A percentile compares a stretch with the other conserved stretches of the same genome.
Conservation (phyloP, 2,329 filamentous ascomycete species). For the Pseudohalonectria lignicola region DNA sequence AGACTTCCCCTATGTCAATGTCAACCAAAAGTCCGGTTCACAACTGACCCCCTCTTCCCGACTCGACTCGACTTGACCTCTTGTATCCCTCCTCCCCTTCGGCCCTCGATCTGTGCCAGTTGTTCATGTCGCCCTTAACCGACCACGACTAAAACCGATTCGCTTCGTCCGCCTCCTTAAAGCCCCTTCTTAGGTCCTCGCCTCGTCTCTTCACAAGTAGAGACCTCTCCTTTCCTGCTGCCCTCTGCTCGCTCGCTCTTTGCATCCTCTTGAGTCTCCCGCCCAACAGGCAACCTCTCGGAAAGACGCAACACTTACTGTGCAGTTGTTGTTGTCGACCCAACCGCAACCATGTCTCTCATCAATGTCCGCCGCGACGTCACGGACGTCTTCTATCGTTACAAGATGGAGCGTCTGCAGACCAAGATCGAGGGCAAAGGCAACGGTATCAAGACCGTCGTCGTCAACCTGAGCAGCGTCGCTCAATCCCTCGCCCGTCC, state of each 20-base stretch:
- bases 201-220: conserved; percentile 6
- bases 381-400: conserved; percentile 98
- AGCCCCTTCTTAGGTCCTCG: no score
- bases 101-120: no score
- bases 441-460: conserved; percentile 97
- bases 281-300: no score
- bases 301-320: no score
- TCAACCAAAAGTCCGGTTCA: conserved; percentile 40
- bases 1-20: conserved; percentile 48
- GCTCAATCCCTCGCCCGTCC: conserved; percentile 86
- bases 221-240: neutral
- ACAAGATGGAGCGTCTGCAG: conserved; percentile 99
- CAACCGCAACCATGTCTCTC: conserved; percentile 81
- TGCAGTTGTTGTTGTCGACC: no score
- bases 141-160: no score
- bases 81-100: conserved; percentile 2
- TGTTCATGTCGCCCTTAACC: no score
- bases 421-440: conserved; percentile 99
- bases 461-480: conserved; percentile 93
- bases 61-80: conserved; percentile 22
- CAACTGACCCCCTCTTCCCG: conserved; percentile 39
- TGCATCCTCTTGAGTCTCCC: no score
- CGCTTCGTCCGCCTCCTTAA: no score
- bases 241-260: no score
- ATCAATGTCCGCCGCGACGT: conserved; percentile 98